Evolutionary conservation across 2,329 filamentous ascomycete species (phyloP), one percentile per base, ranked within the genome.

Genomic region (Corniculantispora saksenae): DNA sequence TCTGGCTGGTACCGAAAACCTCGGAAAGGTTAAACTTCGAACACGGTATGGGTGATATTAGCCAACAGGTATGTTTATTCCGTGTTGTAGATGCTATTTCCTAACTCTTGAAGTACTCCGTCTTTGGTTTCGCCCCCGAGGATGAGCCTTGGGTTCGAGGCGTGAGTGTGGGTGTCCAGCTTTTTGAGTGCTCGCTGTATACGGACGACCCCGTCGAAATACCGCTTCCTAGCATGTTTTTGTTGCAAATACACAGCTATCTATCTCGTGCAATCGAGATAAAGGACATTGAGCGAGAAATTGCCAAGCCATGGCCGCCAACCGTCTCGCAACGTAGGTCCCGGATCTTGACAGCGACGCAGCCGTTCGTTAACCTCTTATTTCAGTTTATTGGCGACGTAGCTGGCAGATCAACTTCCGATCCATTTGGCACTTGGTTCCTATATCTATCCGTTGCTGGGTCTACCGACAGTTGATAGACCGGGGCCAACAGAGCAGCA

Each of bases 401-500:
- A 54, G 2, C 19, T 61, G 48, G 59, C 59, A 54, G 38, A 23
- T 47, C 17, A 35, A 21, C 1, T 61, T 54, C 12, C 38, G 59
- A 29, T 12, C 12, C 9, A 25, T 29, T 5, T 54, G 48, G 59
- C 35, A 45, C 23, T 17, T 61, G 21, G 48, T 47, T 19, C 59
- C 59, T 25, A 38, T 19, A 35, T 21, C 13, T 17, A 29, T 54
- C 19, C 59, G 59, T 27, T 23, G 35, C 17, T 54, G 59, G 25
- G 15, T 17, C n/a, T 54, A 54, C n/a, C 27, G 59, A 23, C 50
- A 61, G n/a, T 48, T 61, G 17, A 54, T 61, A 12, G 17, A 32
- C 25, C 59, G 59, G 12, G 59, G 59, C 23, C 59, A 61, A 19
- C 50, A 61, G 38, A 61, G 59, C 45, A 54, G 17, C 23, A 61